Evolutionary conservation across 2,329 filamentous ascomycete genomes (phyloP).

Genomic region (Plenodomus lindquistii): DNA sequence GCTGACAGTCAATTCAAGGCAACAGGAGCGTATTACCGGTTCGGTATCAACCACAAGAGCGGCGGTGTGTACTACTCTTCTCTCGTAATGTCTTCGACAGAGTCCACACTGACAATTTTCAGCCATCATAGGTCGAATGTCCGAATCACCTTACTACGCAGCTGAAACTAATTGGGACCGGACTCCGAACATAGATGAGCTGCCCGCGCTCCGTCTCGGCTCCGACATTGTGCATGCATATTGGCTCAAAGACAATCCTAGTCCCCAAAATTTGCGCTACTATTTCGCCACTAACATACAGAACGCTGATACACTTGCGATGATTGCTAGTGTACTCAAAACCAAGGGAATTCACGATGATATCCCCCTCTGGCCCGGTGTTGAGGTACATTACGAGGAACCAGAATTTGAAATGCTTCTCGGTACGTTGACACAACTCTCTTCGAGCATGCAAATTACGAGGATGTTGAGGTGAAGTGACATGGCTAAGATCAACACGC

Average conservation of each 20-base stretch:
- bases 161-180: background rate
- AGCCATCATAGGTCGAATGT: background rate
- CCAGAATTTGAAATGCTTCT: conserved; percentile 13
- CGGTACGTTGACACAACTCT: too few relatives aligned
- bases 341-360: background rate
- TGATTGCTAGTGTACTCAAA: conserved; percentile 10
- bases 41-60: conserved; percentile 6
- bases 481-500: too few relatives aligned
- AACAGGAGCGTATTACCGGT: conserved; percentile 5
- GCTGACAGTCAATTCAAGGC: background rate
- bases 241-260: background rate
- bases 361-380: conserved; percentile 17
- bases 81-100: background rate
- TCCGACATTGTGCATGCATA: conserved; percentile 3
- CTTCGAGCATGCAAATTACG: too few relatives aligned
- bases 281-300: conserved; percentile 7
- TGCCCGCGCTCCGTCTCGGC: background rate
- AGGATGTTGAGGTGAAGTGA: too few relatives aligned
- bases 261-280: conserved; percentile 6
- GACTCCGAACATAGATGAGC: background rate
- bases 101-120: background rate
- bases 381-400: conserved; percentile 3
- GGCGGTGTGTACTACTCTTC: conserved; percentile 2
- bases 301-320: conserved; percentile 2
- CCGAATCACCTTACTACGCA: background rate